Evolutionary conservation across 1,284 basidiomycete genomes (phyloP).

Genomic region (Irpex sp.): DNA sequence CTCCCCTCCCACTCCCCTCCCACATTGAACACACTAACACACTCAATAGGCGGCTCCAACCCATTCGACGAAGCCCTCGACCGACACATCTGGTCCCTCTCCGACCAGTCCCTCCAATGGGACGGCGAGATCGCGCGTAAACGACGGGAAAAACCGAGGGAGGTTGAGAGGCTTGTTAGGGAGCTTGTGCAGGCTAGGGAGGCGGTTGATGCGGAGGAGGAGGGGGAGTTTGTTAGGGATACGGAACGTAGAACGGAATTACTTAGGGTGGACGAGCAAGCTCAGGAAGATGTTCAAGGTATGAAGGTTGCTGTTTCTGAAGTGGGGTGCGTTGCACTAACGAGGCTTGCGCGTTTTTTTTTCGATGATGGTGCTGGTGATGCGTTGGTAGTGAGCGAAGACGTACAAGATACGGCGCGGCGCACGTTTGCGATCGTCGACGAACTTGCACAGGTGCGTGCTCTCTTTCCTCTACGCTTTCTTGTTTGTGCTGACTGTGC

Average conservation of each 20-base stretch:
- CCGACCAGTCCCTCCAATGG: slow-evolving; percentile 64
- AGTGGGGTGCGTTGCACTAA: no score
- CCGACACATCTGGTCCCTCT: slow-evolving; percentile 66
- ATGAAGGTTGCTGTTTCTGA: background rate
- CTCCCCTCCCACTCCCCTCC: background rate
- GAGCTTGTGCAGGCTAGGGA: slow-evolving; percentile 44
- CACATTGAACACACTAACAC: background rate
- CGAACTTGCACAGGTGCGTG: slow-evolving; percentile 49
- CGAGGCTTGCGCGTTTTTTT: no score
- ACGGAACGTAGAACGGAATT: no score
- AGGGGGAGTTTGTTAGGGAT: slow-evolving; percentile 19
- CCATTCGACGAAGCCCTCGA: slow-evolving; percentile 80
- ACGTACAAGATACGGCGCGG: slow-evolving; percentile 18
- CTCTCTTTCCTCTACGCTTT: no score
- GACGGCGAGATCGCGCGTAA: slow-evolving; percentile 63
- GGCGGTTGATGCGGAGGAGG: slow-evolving; percentile 34
- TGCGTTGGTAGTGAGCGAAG: slow-evolving; percentile 21
- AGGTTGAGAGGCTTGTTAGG: slow-evolving; percentile 46
- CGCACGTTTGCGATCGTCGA: slow-evolving; percentile 36
- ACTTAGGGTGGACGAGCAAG: background rate
- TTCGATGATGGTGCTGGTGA: background rate
- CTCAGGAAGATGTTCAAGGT: slow-evolving; percentile 10
- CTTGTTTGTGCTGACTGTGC: no score
- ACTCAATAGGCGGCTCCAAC: slow-evolving; percentile 33
- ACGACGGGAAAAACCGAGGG: slow-evolving; percentile 52